Evolutionary conservation across 495 filamentous ascomycete genomes (phyloP).

Genomic region (Aspergillus indologenus): DNA sequence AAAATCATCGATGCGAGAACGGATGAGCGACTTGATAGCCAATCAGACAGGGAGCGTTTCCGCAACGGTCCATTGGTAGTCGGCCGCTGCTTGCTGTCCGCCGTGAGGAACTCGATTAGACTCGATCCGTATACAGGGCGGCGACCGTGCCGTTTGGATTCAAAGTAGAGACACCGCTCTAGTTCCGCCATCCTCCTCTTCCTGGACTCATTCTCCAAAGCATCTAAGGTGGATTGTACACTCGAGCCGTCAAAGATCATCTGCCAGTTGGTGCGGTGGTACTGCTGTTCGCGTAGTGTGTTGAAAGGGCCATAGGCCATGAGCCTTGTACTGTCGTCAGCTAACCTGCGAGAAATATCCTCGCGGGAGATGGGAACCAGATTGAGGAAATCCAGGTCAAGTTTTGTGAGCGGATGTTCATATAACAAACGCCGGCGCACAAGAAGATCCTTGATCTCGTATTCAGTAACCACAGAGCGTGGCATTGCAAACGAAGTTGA

Average conservation of each 20-base stretch:
- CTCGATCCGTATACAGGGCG: slow-evolving; percentile 77
- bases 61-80: slow-evolving; percentile 38
- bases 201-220: slow-evolving; percentile 67
- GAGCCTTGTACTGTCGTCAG: slow-evolving; percentile 59
- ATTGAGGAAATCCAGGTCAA: slow-evolving; percentile 77
- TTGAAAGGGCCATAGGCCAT: slow-evolving; percentile 62
- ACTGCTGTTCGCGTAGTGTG: slow-evolving; percentile 61
- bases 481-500: slow-evolving; percentile 95
- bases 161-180: slow-evolving; percentile 75
- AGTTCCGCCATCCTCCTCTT: slow-evolving; percentile 74
- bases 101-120: slow-evolving; percentile 66
- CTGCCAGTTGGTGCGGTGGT: slow-evolving; percentile 56
- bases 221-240: slow-evolving; percentile 65
- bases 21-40: slow-evolving; percentile 69
- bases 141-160: slow-evolving; percentile 74
- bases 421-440: slow-evolving; percentile 65
- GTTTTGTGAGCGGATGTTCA: slow-evolving; percentile 60
- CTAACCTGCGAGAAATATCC: slow-evolving; percentile 55
- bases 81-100: slow-evolving; percentile 51
- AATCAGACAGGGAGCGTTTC: slow-evolving; percentile 56
- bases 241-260: slow-evolving; percentile 60
- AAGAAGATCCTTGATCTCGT: slow-evolving; percentile 69
- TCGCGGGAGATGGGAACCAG: slow-evolving; percentile 74
- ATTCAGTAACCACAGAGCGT: slow-evolving; percentile 75
- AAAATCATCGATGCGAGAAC: slow-evolving; percentile 69